phyloP scores from a whole-genome alignment of 768 basidiomycete genomes.

The Baorangia bicolor region DNA sequence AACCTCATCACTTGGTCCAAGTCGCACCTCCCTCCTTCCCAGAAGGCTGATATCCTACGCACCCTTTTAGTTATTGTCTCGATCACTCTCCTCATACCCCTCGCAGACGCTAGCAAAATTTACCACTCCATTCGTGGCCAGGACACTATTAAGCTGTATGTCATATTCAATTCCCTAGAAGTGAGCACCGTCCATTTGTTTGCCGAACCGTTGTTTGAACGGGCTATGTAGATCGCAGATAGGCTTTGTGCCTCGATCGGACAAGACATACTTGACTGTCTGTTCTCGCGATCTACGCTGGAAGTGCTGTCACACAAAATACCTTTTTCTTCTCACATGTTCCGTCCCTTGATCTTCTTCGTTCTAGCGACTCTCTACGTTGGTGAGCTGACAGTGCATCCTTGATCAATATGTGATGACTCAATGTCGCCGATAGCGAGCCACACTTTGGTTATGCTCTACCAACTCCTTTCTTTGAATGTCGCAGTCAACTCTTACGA shows the following conservation, averaged over 20 bases:
- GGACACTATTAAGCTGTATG: conserved; percentile 98
- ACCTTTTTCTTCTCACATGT: conserved; percentile 59
- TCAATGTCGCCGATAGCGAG: conserved; percentile 49
- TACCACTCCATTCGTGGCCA: conserved; percentile 98
- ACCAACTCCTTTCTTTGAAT: conserved; percentile 91
- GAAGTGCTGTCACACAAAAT: conserved; percentile 64
- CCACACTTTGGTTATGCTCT: conserved; percentile 93
- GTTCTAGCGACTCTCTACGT: conserved; percentile 78
- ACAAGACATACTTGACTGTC: conserved; percentile 93
- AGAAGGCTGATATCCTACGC: conserved; percentile 91
- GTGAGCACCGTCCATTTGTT: conserved; percentile 45
- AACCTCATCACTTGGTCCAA: conserved; percentile 51
- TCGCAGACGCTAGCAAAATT: conserved; percentile 96
- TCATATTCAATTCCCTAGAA: conserved; percentile 98
- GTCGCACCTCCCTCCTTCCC: conserved; percentile 72
- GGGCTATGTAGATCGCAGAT: conserved; percentile 78
- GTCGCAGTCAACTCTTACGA: conserved; percentile 99
- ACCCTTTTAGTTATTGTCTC: conserved; percentile 73
- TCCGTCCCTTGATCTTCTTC: conserved; percentile 85
- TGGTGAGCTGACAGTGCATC: conserved; percentile 45
- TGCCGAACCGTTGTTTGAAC: not conserved
- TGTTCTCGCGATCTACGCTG: conserved; percentile 92
- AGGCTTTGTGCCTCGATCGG: conserved; percentile 93
- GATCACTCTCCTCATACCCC: conserved; percentile 68
- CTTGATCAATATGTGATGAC: not conserved